A percentile compares a stretch with the other conserved stretches of the same genome.
Evolutionary conservation across 169 alveolate species (phyloP).

Genomic region (Plasmodium falciparum): DNA sequence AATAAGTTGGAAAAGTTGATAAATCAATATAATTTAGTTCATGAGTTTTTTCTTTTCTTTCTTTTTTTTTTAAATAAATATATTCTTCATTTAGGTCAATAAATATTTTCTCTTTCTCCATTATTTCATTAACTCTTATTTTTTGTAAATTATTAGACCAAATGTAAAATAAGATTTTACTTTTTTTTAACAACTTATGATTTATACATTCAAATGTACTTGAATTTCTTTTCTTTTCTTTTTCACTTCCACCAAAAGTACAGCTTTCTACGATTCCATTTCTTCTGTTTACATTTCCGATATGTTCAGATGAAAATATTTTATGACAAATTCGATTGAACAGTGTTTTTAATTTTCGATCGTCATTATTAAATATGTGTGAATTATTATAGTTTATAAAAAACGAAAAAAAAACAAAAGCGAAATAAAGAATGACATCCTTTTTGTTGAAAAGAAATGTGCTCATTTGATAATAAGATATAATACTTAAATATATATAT

Average conservation of each 20-base stretch:
- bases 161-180: slow-evolving; percentile 50
- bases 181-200: slow-evolving; percentile 27
- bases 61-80: slow-evolving; percentile 10
- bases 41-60: slow-evolving; percentile 7
- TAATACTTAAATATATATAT: not conserved
- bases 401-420: slow-evolving; percentile 7
- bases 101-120: slow-evolving; percentile 38
- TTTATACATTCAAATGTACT: slow-evolving; percentile 64
- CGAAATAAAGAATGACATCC: slow-evolving; percentile 21
- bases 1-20: slow-evolving; percentile 54
- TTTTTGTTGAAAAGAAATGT: slow-evolving; percentile 10
- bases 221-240: slow-evolving; percentile 3
- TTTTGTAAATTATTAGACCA: slow-evolving; percentile 50
- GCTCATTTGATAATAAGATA: not conserved
- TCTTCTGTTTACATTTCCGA: slow-evolving; percentile 17
- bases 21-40: slow-evolving; percentile 54
- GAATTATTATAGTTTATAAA: slow-evolving; percentile 14
- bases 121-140: slow-evolving; percentile 34
- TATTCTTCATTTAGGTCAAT: slow-evolving; percentile 13
- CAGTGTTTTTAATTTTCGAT: not conserved
- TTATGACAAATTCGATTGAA: slow-evolving; percentile 16
- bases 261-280: slow-evolving; percentile 2
- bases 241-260: slow-evolving; percentile 6
- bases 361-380: too few species aligned
- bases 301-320: slow-evolving; percentile 27